Conservation (phyloP, 192 early-diverging fungal genomes). For the Rhizoclosmatium globosum region DNA sequence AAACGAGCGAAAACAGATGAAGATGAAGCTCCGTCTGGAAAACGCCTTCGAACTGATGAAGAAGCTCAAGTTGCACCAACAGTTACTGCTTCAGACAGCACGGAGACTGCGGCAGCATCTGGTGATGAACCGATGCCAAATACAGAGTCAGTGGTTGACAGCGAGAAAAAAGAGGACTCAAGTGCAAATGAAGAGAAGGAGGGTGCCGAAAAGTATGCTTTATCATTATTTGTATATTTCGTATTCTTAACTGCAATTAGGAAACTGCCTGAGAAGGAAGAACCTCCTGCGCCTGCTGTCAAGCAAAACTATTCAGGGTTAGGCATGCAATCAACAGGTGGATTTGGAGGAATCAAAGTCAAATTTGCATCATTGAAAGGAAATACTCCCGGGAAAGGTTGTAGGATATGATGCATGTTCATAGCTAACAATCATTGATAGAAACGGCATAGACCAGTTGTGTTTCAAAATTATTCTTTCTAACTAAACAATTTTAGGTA, state of each 20-base stretch:
- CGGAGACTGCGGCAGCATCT: not conserved
- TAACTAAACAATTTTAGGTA: too few species aligned
- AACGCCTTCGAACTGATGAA: not conserved
- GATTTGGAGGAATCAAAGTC: slow-evolving; percentile 12
- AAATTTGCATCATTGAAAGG: not conserved
- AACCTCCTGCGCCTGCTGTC: not conserved
- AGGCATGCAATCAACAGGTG: not conserved
- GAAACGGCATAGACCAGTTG: too few species aligned
- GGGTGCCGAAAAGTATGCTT: not conserved
- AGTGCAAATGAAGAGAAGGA: not conserved
- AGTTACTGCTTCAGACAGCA: not conserved
- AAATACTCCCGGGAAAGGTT: not conserved
- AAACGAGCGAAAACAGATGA: slow-evolving; percentile 28
- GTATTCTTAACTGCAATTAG: not conserved
- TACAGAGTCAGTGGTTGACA: not conserved
- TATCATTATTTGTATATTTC: not conserved
- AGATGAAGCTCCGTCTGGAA: not conserved
- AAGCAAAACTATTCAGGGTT: slow-evolving; percentile 17
- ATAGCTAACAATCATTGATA: too few species aligned
- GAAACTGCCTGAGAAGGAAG: not conserved
- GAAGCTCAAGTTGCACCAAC: not conserved
- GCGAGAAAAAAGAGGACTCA: not conserved
- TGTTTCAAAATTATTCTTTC: too few species aligned
- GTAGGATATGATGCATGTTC: not conserved
- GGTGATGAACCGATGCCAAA: not conserved